Evolutionary conservation across 495 filamentous ascomycete genomes (phyloP), one percentile per base, ranked within the genome.

Genomic region (Trichocladium uniseriatum): DNA sequence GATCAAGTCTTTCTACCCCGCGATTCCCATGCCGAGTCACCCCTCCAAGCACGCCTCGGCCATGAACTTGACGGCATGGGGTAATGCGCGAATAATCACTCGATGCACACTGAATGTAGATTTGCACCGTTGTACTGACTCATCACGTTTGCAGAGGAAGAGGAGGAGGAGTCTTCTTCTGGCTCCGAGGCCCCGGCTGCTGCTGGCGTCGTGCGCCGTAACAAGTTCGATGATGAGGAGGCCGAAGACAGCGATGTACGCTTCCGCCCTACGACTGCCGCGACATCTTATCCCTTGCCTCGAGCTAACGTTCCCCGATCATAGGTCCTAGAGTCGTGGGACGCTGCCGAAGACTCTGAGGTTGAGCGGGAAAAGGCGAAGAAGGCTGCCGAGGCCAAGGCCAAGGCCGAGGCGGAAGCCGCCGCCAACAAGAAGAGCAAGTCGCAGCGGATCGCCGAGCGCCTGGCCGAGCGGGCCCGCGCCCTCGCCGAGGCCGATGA

Each of bases 291-390:
- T 20, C 11, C 45, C 43, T 24, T 19, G n/a, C 29, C 28, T 15
- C 36, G 35, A 46, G 51, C 59, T 56, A 42, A 52, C 46, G 3
- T 29, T 43, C 51, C 45, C 8, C 45, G 16, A 37, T 43, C 6
- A 3, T 40, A 95, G 86, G 87, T 96, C 48, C 78, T 96, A 49
- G 94, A 99, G 38, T 91, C 88, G 18, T 99, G 94, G 94, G 89
- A 95, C 56, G 91, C 88, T 35, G 92, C 86, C 49, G 92, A 96
- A 60, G 94, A 99, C 71, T 94, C 87, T 43, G 94, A 99, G 60
- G 90, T 82, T 44, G 94, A 99, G 72, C 86, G 87, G 54, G 89
- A 95, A 68, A 97, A 95, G 74, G 86, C 79, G 19, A 87, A 85
- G 70, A 86, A 86, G 69, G 88, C 81, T 14, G 87, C 79, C 8